Base-by-base conservation (phyloP, 2,329 filamentous ascomycete species). In the Talaromyces sp. region DNA sequence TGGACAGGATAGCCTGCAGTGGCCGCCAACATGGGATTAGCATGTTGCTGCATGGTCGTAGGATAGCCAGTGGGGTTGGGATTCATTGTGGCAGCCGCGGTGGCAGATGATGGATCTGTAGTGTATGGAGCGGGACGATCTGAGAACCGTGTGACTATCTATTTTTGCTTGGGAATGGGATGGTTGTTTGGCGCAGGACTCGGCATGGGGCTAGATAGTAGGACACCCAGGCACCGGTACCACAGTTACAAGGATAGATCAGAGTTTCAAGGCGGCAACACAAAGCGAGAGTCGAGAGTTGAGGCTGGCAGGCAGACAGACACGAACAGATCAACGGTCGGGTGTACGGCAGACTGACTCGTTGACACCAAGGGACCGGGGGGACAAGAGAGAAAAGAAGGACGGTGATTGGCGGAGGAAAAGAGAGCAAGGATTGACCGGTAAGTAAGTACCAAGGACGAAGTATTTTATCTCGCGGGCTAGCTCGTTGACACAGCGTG, bases 1-100 rank as follows among this genome's bases (percentile, higher is more conserved):
- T 76, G 76, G 67, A 75, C 72, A 69, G 76, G 74, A 72, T 74
- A 78, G 62, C 71, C 74, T 63, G 74, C 67, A 65, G 65, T 35
- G 43, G 65, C 59, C 22, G 64, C 57, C 60, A 67, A 54, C 63
- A 68, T 68, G 45, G 65, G 66, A 52, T 67, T 68, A 56, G 61
- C 50, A 64, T 66, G 59, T 31, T 67, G 67, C 67, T 69, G 69
- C 65, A 68, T 59, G 60, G 68, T 52, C 19, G 50, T 62, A 63
- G 72, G 70, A 67, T 70, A 74, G 50, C 70, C 72, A 58, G 72
- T 63, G 68, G 70, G 67, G 69, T 73, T 74, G 65, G 72, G 69
- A 69, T 74, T 73, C 73, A 75, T 75, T 64, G 65, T 27, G 27
- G 27, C 27, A 27, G 27, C 27, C 27, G 27, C 27, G 27, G 27